phyloP scores from a whole-genome alignment of 108 stramenopile genomes.

The Discostella pseudostelligera region DNA sequence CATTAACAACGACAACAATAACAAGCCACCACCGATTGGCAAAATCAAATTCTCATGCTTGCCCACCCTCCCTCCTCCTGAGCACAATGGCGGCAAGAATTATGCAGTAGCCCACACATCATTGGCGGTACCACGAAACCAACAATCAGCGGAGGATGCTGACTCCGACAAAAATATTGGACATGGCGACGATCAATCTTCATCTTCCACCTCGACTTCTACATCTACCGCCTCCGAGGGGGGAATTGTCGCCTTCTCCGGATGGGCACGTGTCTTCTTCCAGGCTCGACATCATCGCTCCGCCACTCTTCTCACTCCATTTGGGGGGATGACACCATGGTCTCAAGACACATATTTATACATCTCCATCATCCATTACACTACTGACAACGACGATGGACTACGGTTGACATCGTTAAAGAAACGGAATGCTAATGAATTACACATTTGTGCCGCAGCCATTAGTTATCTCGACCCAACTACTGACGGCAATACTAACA shows the following conservation, averaged over 20 bases:
- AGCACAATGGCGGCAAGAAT: background rate
- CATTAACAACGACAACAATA: background rate
- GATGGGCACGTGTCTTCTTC: constrained; percentile 45
- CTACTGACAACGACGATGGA: background rate
- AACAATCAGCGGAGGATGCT: background rate
- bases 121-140: too few relatives aligned
- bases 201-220: constrained; percentile 15
- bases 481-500: too few relatives aligned
- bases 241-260: constrained; percentile 27
- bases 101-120: background rate
- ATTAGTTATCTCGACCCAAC: too few relatives aligned
- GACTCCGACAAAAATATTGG: constrained; percentile 3
- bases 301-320: constrained; percentile 22
- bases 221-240: background rate
- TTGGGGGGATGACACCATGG: constrained; percentile 11
- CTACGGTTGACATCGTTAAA: too few relatives aligned
- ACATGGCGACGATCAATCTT: constrained; percentile 1
- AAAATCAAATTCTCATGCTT: constrained; percentile 26
- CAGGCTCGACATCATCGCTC: constrained; percentile 43
- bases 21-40: constrained; percentile 13
- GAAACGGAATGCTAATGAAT: too few relatives aligned
- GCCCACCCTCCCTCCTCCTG: background rate
- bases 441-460: too few relatives aligned
- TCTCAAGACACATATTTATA: constrained; percentile 36
- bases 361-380: constrained; percentile 22